Evolutionary conservation across 495 filamentous ascomycete species (phyloP).

Genomic region (Xylaria curta): DNA sequence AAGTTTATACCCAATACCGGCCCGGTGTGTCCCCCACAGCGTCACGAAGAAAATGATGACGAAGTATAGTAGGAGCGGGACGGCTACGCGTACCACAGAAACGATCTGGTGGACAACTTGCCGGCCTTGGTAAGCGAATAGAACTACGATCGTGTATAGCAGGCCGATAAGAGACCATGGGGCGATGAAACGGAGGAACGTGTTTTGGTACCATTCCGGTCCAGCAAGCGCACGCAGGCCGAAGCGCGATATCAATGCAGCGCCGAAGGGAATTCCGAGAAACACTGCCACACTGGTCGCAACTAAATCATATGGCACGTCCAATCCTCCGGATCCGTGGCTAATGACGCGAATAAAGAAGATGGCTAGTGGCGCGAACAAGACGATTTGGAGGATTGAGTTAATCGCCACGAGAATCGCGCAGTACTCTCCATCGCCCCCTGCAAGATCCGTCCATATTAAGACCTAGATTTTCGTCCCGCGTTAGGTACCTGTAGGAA

Average conservation of each 20-base stretch:
- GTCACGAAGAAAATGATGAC: constrained; percentile 73
- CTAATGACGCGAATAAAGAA: constrained; percentile 79
- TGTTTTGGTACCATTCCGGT: constrained; percentile 66
- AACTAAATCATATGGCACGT: constrained; percentile 72
- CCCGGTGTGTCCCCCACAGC: constrained; percentile 58
- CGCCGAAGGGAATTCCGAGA: constrained; percentile 82
- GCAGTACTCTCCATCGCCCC: constrained; percentile 83
- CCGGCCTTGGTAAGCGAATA: constrained; percentile 81
- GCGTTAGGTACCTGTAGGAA: constrained; percentile 19
- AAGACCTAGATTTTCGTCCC: constrained; percentile 58
- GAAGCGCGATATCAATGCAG: constrained; percentile 78
- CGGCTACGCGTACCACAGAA: constrained; percentile 77
- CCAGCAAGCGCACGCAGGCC: constrained; percentile 60
- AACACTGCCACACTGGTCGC: constrained; percentile 84
- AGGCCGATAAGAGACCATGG: constrained; percentile 85
- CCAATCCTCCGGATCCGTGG: constrained; percentile 41
- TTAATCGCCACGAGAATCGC: constrained; percentile 91
- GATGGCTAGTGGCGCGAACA: constrained; percentile 81
- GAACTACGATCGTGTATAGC: constrained; percentile 82
- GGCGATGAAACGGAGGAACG: constrained; percentile 70
- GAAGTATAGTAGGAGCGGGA: constrained; percentile 84
- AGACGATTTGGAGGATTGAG: constrained; percentile 83
- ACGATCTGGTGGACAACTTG: constrained; percentile 86
- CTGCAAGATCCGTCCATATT: constrained; percentile 80
- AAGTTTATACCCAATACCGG: constrained; percentile 78